Evolutionary conservation across 1,284 basidiomycete species (phyloP).

Genomic region (Amylostereum areolatum): DNA sequence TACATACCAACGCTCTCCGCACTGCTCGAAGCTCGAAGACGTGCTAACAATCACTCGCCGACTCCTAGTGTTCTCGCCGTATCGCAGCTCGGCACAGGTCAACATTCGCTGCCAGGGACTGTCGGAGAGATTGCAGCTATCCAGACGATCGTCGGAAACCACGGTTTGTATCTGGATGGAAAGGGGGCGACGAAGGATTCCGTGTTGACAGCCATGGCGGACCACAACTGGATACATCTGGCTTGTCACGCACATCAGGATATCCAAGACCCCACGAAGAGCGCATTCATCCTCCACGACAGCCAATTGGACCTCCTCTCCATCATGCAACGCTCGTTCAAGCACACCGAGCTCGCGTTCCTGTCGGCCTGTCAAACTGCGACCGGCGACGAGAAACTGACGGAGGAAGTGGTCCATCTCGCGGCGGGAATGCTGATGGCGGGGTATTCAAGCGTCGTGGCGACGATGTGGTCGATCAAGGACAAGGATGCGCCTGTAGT

Average conservation of each 20-base stretch:
- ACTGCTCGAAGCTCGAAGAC: background rate
- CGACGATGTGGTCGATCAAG: slow-evolving; percentile 20
- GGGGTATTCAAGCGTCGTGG: slow-evolving; percentile 17
- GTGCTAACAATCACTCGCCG: background rate
- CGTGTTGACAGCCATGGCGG: background rate
- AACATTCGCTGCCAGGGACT: background rate
- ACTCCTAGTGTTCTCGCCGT: background rate
- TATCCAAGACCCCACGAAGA: background rate
- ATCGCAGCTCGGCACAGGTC: background rate
- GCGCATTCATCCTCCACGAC: slow-evolving; percentile 1
- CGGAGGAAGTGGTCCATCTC: slow-evolving; percentile 20
- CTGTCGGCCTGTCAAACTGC: slow-evolving; percentile 22
- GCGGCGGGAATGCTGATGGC: slow-evolving; percentile 19
- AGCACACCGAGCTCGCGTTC: too few relatives aligned
- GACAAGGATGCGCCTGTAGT: slow-evolving; percentile 10
- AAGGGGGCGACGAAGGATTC: background rate
- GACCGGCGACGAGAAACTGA: slow-evolving; percentile 13
- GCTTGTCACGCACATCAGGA: slow-evolving; percentile 4
- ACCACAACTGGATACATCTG: background rate
- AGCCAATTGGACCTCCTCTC: background rate
- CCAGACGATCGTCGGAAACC: slow-evolving; percentile 9
- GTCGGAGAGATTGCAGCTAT: background rate
- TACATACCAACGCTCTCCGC: slow-evolving; percentile 17
- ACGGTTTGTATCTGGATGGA: slow-evolving; percentile 3
- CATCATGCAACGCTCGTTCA: slow-evolving; percentile 1